phyloP scores from a whole-genome alignment of 768 basidiomycete genomes.

The Cystoderma amianthinum region DNA sequence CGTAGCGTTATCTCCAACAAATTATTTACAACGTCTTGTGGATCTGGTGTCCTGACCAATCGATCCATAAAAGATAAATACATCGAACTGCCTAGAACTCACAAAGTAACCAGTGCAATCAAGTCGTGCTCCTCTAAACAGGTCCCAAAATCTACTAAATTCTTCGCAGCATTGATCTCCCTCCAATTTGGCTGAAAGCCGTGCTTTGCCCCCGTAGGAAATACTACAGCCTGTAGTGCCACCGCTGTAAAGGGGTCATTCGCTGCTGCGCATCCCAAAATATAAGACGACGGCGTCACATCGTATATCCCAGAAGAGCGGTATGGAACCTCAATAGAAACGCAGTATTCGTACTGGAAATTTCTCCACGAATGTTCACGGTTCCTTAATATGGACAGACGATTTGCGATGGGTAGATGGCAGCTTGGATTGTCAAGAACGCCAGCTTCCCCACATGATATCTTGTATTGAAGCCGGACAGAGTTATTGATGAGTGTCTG shows the following conservation, averaged over 20 bases:
- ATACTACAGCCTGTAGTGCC: constrained; percentile 4
- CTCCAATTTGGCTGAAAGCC: constrained; percentile 2
- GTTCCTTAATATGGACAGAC: constrained; percentile 3
- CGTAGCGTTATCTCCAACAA: constrained; percentile 6
- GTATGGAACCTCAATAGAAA: constrained; percentile 8
- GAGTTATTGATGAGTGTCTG: constrained; percentile 3
- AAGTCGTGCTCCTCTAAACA: constrained; percentile 14
- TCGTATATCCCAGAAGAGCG: constrained; percentile 9
- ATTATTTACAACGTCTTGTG: neutral
- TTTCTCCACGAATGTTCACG: constrained; percentile 9
- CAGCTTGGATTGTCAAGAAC: constrained; percentile 9
- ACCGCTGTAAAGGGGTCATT: neutral
- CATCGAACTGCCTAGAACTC: constrained; percentile 1
- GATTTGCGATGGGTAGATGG: constrained; percentile 2
- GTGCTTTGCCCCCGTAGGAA: neutral
- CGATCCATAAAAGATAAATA: too few species aligned
- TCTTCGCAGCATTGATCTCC: constrained; percentile 4
- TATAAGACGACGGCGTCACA: constrained; percentile 8
- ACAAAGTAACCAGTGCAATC: constrained; percentile 9
- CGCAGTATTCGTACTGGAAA: constrained; percentile 6
- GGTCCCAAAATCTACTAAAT: constrained; percentile 12
- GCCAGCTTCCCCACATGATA: constrained; percentile 9
- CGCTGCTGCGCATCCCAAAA: constrained; percentile 4
- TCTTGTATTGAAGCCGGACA: constrained; percentile 5
- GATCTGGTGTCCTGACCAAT: neutral